Evolutionary conservation across 441 rosid genomes (phyloP), one percentile per base, ranked within the genome.

Genomic region (Gossypium lobatum): DNA sequence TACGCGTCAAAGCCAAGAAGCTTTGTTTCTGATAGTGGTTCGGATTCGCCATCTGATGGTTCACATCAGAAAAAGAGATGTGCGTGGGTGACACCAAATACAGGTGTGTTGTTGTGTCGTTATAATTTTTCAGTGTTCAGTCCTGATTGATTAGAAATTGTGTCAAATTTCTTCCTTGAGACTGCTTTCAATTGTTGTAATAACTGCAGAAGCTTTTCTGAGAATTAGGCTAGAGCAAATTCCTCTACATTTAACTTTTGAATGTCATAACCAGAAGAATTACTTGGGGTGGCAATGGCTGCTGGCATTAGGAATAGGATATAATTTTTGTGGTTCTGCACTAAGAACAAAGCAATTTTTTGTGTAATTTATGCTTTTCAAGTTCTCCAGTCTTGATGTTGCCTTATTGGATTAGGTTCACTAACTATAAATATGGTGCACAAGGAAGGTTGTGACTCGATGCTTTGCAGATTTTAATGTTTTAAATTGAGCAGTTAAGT

Each of bases 1-100:
- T 80, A 74, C 76, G 73, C 83, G 61, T 87, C 87, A 2, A 89
- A 84, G 86, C 85, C 93, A 1, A 88, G 88, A 82, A 89, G 90
- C 76, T 87, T 86, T 59, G 87, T 75, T 85, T 89, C 97, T 77
- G 98, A 88, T 73, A 88, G 91, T 26, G 81, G 90, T 67, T 85
- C 84, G 80, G 93, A 88, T 73, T 91, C 91, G 76, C 90, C 89
- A 6, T 85, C 88, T 17, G 77, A 67, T 80, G 87, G 88, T 79
- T 75, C 88, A 65, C 83, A 76, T 74, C 60, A 79, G 73, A 87
- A 88, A 83, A 93, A 89, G 84, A 86, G 84, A 64, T 93, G 98
- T 75, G 89, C 95, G 5, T 91, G 98, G 98, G 95, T 93, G 78
- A 93, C 97, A 2, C 88, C 95, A 61, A 91, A 81, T 77, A 83